Percentiles rank a stretch among this genome's conserved stretches.
Evolutionary conservation across 176 grass and related monocot species (phyloP).

Genomic region (Eleusine indica): DNA sequence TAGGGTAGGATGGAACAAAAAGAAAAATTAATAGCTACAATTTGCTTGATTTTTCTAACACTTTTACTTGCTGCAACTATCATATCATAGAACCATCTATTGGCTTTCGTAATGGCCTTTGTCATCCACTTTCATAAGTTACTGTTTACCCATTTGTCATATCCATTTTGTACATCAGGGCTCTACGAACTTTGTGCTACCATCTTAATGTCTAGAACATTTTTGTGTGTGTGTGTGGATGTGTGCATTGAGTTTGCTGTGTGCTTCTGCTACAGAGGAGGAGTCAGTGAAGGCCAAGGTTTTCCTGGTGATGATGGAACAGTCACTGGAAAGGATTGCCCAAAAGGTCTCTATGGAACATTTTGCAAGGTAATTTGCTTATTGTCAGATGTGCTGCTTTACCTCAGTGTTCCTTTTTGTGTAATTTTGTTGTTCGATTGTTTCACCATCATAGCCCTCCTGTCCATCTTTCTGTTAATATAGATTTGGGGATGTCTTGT

Average conservation of each 20-base stretch:
- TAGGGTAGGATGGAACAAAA: not conserved
- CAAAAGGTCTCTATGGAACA: slow-evolving; percentile 92
- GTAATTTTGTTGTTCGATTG: slow-evolving; percentile 20
- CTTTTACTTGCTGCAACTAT: not conserved
- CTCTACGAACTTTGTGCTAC: not conserved
- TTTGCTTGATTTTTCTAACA: not conserved
- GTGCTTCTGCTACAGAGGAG: slow-evolving; percentile 65
- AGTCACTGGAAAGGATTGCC: slow-evolving; percentile 84
- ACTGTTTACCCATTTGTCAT: not conserved
- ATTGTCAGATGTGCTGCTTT: not conserved
- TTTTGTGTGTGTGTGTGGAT: not conserved
- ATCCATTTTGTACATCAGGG: slow-evolving; percentile 3
- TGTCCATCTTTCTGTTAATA: not conserved
- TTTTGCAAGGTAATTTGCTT: slow-evolving; percentile 86
- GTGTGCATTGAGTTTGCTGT: not conserved
- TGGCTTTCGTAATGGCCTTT: not conserved
- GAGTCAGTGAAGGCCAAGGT: slow-evolving; percentile 62
- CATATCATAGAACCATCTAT: not conserved
- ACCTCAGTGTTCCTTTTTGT: slow-evolving; percentile 1
- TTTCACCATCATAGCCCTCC: slow-evolving; percentile 6
- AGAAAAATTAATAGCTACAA: slow-evolving; percentile 14
- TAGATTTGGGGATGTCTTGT: not conserved
- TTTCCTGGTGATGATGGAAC: slow-evolving; percentile 92
- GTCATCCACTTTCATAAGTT: slow-evolving; percentile 13
- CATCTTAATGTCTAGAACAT: slow-evolving; percentile 9